Conservation (phyloP, 495 filamentous ascomycete species). For the Neurospora hispaniola region DNA sequence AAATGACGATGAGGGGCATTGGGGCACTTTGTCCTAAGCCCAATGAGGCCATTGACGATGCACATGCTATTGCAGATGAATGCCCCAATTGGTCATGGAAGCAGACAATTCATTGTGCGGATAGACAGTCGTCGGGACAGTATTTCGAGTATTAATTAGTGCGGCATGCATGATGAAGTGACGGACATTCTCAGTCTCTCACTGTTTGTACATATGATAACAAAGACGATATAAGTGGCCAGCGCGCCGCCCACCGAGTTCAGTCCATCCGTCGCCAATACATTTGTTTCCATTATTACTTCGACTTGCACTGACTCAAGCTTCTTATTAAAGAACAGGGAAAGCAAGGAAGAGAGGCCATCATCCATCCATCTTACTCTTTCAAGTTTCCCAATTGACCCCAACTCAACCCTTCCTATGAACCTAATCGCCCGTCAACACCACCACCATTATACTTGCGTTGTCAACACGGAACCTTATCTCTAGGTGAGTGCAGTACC, state of each 20-base stretch:
- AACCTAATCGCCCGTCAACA: not conserved
- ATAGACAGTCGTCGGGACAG: not conserved
- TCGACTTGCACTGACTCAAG: not conserved
- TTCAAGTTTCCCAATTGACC: slow-evolving; percentile 9
- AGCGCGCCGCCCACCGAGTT: slow-evolving; percentile 5
- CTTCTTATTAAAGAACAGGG: not conserved
- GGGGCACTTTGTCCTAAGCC: not conserved
- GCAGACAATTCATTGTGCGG: slow-evolving; percentile 3
- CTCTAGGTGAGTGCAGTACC: not conserved
- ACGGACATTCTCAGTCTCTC: too few species aligned
- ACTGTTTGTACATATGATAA: not conserved
- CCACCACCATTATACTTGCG: not conserved
- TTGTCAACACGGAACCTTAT: not conserved
- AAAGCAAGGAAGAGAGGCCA: too few species aligned
- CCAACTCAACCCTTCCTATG: not conserved
- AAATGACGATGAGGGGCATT: not conserved
- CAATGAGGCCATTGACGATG: not conserved
- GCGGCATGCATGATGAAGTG: slow-evolving; percentile 4
- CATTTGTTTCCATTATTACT: slow-evolving; percentile 1
- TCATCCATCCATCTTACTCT: not conserved
- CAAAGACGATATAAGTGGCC: slow-evolving; percentile 21
- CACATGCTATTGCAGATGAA: not conserved
- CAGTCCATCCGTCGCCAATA: not conserved
- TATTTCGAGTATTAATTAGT: not conserved
- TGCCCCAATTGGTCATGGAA: not conserved